A percentile compares a stretch with the other conserved stretches of the same genome.
Evolutionary conservation across 768 basidiomycete genomes (phyloP).

Genomic region (Butyriboletus loyo): DNA sequence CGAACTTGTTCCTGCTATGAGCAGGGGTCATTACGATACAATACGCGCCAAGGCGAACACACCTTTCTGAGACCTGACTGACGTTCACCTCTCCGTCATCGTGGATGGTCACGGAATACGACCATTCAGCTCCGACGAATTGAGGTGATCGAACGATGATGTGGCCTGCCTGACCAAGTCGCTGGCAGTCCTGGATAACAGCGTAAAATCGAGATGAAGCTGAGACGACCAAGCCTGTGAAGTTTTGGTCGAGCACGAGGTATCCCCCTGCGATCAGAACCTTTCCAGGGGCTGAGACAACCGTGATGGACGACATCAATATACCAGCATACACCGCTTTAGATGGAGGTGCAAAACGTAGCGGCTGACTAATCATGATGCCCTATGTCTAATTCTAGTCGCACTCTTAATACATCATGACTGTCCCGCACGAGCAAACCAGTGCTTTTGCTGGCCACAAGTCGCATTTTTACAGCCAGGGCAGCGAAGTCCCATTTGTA

Average conservation of each 20-base stretch:
- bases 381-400: background rate
- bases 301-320: conserved; percentile 55
- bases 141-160: conserved; percentile 88
- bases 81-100: conserved; percentile 31
- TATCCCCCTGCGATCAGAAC: conserved; percentile 95
- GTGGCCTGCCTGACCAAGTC: conserved; percentile 30
- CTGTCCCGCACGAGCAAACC: conserved; percentile 78
- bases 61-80: conserved; percentile 22
- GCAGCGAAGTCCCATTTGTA: conserved; percentile 85
- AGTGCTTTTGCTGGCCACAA: conserved; percentile 84
- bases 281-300: conserved; percentile 92
- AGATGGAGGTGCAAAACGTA: background rate
- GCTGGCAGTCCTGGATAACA: conserved; percentile 45
- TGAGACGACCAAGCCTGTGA: conserved; percentile 85
- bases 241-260: conserved; percentile 86
- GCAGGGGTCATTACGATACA: conserved; percentile 8
- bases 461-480: conserved; percentile 90
- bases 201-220: conserved; percentile 95
- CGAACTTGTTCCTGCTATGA: conserved; percentile 81
- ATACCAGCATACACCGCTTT: background rate
- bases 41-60: background rate
- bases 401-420: conserved; percentile 29
- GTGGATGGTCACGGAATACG: conserved; percentile 50
- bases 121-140: conserved; percentile 80
- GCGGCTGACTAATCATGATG: conserved; percentile 27